A percentile compares a stretch with the other conserved stretches of the same genome.
Evolutionary conservation across 345 rosid genomes (phyloP).

Genomic region (Noccaea caerulescens): DNA sequence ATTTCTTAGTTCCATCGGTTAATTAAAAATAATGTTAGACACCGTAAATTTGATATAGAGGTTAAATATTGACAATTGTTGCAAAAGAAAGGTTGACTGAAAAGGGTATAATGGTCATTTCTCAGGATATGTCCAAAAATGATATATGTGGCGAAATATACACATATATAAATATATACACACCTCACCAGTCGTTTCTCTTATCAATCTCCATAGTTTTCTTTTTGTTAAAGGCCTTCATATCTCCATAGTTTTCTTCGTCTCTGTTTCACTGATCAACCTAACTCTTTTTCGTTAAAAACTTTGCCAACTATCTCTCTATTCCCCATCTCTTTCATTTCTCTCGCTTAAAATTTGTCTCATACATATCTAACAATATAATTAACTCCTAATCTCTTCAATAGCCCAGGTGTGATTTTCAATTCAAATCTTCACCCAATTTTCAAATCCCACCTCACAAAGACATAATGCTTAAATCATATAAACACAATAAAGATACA

Average conservation of each 20-base stretch:
- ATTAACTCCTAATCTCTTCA: background rate
- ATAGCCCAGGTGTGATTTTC: conserved; percentile 18
- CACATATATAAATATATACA: background rate
- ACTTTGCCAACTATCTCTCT: background rate
- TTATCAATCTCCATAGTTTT: conserved; percentile 27
- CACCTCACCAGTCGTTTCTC: conserved; percentile 14
- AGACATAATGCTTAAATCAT: conserved; percentile 30
- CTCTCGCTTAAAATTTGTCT: background rate
- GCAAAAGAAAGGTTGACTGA: background rate
- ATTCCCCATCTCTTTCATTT: conserved; percentile 11
- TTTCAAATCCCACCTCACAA: conserved; percentile 65
- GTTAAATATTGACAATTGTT: background rate
- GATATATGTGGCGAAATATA: background rate
- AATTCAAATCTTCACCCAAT: conserved; percentile 36
- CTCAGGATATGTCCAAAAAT: background rate
- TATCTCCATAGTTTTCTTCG: conserved; percentile 27
- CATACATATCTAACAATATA: conserved; percentile 13
- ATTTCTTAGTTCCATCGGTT: background rate
- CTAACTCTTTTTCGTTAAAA: background rate
- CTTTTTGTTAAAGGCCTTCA: background rate
- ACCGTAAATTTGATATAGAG: background rate
- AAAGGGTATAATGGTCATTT: conserved; percentile 24
- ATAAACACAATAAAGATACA: conserved; percentile 28
- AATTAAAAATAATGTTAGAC: background rate
- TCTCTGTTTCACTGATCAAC: conserved; percentile 26